These are phyloP conservation scores for Cylindrotheca closterium DNA, from an alignment of 108 stramenopile genomes.

Conservation along the genomic window DNA sequence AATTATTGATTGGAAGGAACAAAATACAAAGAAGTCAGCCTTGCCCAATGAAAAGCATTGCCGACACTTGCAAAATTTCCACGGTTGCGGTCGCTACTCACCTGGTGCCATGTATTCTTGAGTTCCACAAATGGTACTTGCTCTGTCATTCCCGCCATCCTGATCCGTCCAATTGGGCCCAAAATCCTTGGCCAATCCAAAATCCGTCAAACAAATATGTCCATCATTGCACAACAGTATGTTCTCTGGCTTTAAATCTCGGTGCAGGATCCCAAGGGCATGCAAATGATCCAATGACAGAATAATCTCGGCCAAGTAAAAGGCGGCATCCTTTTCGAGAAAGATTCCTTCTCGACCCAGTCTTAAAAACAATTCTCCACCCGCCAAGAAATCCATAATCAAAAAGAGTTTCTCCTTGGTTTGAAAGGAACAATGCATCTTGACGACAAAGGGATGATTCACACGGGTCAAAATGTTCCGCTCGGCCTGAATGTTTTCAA, in stretches of 20 bases:
- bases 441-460: slow-evolving; percentile 94
- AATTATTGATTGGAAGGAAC: background rate
- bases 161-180: slow-evolving; percentile 25
- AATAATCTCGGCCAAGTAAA: slow-evolving; percentile 97
- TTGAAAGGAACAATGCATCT: slow-evolving; percentile 96
- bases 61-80: background rate
- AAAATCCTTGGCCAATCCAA: slow-evolving; percentile 95
- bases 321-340: slow-evolving; percentile 80
- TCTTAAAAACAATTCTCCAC: slow-evolving; percentile 93
- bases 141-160: slow-evolving; percentile 48
- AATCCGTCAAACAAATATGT: slow-evolving; percentile 94
- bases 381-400: slow-evolving; percentile 95
- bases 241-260: slow-evolving; percentile 96
- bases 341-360: slow-evolving; percentile 82
- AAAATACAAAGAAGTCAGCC: background rate
- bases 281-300: slow-evolving; percentile 94
- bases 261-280: slow-evolving; percentile 86
- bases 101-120: slow-evolving; percentile 80
- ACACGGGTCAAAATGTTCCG: slow-evolving; percentile 92
- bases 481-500: slow-evolving; percentile 89
- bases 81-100: background rate
- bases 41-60: background rate
- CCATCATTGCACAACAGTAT: slow-evolving; percentile 89
- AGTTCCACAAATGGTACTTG: slow-evolving; percentile 86
- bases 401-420: slow-evolving; percentile 93